These are phyloP conservation scores for Beauveria sp. DNA, from an alignment of 2,329 filamentous ascomycete species.

Conservation along the genomic window DNA sequence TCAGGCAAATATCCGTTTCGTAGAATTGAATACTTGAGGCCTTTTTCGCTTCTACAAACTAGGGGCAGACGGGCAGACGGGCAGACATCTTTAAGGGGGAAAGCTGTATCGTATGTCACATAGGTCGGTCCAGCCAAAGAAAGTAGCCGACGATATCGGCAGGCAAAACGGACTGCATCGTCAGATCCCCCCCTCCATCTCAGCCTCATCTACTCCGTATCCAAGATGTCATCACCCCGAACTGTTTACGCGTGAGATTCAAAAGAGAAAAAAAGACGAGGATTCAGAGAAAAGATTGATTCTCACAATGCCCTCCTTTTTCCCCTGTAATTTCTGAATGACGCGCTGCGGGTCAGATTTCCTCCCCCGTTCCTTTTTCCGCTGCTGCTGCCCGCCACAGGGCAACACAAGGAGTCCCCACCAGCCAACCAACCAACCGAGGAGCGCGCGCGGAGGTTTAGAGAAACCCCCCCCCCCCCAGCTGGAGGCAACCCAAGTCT, in stretches of 20 bases:
- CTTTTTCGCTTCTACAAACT: too few species aligned
- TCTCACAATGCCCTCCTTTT: neutral
- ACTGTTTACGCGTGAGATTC: too few species aligned
- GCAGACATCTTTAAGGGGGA: too few species aligned
- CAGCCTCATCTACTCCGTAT: neutral
- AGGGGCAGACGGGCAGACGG: too few species aligned
- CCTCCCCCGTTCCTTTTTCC: neutral
- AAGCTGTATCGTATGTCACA: too few species aligned
- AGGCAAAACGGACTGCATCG: neutral
- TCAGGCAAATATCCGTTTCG: too few species aligned
- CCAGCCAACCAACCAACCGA: conserved; percentile 1
- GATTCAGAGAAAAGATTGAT: neutral
- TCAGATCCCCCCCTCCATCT: neutral
- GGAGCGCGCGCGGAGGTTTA: neutral
- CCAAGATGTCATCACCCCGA: neutral
- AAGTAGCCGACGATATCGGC: neutral
- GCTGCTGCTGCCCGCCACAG: neutral
- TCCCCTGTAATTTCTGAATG: neutral
- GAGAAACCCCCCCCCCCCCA: neutral
- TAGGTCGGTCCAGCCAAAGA: too few species aligned
- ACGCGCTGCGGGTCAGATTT: conserved; percentile 2
- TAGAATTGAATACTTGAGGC: too few species aligned
- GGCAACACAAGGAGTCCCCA: neutral
- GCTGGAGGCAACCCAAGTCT: neutral
- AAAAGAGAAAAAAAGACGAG: neutral